phyloP scores from a whole-genome alignment of 2,329 filamentous ascomycete genomes.

The Dactylellina sp. region DNA sequence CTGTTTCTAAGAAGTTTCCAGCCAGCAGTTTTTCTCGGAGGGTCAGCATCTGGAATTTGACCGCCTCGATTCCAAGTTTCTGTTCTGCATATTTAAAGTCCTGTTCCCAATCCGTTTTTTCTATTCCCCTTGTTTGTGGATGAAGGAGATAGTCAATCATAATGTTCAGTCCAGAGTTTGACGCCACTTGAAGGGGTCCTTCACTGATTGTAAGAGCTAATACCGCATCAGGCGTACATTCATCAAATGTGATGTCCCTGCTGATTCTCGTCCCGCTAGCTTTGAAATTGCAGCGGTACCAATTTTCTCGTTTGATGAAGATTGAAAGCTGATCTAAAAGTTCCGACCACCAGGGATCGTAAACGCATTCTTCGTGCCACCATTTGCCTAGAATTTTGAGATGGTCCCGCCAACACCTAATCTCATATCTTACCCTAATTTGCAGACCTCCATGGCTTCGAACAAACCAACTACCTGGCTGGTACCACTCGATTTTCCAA shows the following conservation, averaged over 20 bases:
- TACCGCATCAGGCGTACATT: background rate
- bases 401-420: slow-evolving; percentile 19
- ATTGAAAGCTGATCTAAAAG: slow-evolving; percentile 19
- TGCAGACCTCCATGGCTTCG: background rate
- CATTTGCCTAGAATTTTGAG: slow-evolving; percentile 17
- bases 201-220: background rate
- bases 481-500: slow-evolving; percentile 7
- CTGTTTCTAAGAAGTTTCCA: background rate
- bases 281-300: slow-evolving; percentile 23
- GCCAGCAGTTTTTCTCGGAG: background rate
- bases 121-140: too few species aligned
- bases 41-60: too few species aligned
- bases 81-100: background rate
- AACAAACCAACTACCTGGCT: background rate
- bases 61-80: background rate
- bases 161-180: slow-evolving; percentile 8
- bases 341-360: slow-evolving; percentile 22
- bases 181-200: slow-evolving; percentile 14
- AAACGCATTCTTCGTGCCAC: slow-evolving; percentile 6
- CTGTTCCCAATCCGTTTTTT: background rate
- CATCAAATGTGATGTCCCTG: background rate
- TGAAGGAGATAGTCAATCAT: slow-evolving; percentile 11
- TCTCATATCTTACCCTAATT: slow-evolving; percentile 1
- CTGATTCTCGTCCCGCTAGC: background rate
- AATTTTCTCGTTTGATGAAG: slow-evolving; percentile 14